These are phyloP conservation scores for Chrysanthemum seticuspe DNA, from an alignment of 129 eudicot species.

Conservation along the genomic window DNA sequence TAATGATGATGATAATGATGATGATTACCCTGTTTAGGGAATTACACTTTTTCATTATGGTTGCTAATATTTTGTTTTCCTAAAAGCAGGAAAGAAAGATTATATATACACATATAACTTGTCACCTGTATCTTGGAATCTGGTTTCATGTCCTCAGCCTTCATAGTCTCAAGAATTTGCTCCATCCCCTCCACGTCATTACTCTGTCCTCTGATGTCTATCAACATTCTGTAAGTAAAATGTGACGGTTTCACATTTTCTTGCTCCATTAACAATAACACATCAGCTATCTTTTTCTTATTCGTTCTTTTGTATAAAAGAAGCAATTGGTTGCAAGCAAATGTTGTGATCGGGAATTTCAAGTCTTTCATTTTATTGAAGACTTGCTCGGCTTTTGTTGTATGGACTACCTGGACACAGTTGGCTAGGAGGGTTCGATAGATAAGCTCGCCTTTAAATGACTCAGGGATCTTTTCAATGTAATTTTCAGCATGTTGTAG, in stretches of 20 bases:
- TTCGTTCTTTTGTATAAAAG: conserved; percentile 60
- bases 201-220: conserved; percentile 67
- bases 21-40: too few species aligned
- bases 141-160: conserved; percentile 58
- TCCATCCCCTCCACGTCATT: conserved; percentile 79
- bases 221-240: conserved; percentile 56
- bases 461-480: conserved; percentile 46
- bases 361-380: conserved; percentile 71
- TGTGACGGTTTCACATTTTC: conserved; percentile 63
- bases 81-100: background rate
- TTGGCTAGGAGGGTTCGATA: conserved; percentile 74
- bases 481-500: conserved; percentile 60
- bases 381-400: conserved; percentile 54
- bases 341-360: conserved; percentile 44
- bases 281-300: conserved; percentile 72
- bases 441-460: conserved; percentile 48
- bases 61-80: background rate
- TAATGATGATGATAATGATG: too few species aligned
- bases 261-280: conserved; percentile 68
- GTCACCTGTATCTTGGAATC: conserved; percentile 19
- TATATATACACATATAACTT: background rate
- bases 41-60: too few species aligned
- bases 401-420: conserved; percentile 35
- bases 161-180: conserved; percentile 69
- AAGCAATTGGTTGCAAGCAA: conserved; percentile 68